These are phyloP conservation scores for Stygiomarasmius scandens DNA, from an alignment of 1,284 basidiomycete genomes.

Conservation along the genomic window DNA sequence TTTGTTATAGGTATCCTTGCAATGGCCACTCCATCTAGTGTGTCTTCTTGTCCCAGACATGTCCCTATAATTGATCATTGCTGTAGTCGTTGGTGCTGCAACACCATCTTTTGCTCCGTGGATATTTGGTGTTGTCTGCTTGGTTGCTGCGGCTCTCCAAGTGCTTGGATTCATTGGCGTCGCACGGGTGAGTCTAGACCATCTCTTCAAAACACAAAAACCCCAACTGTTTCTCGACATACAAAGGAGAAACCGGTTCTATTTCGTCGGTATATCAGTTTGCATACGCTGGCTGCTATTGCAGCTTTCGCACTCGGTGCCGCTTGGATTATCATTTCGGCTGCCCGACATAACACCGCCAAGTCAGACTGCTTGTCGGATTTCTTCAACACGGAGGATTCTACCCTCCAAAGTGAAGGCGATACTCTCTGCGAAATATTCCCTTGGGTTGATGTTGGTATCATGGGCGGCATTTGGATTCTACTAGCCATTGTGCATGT, in stretches of 20 bases:
- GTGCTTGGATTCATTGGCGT: constrained; percentile 84
- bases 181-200: constrained; percentile 52
- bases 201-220: neutral
- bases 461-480: constrained; percentile 87
- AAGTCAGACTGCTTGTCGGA: constrained; percentile 64
- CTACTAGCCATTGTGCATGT: constrained; percentile 78
- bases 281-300: constrained; percentile 63
- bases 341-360: constrained; percentile 71
- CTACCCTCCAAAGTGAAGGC: constrained; percentile 51
- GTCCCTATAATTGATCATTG: constrained; percentile 14
- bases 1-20: constrained; percentile 78
- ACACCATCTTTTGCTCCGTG: constrained; percentile 75
- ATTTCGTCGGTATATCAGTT: constrained; percentile 74
- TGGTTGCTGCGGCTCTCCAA: constrained; percentile 73
- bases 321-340: constrained; percentile 81
- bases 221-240: neutral
- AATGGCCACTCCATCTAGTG: constrained; percentile 79
- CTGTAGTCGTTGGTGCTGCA: constrained; percentile 80
- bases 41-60: constrained; percentile 31
- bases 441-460: constrained; percentile 88
- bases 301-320: constrained; percentile 76
- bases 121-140: constrained; percentile 77
- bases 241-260: constrained; percentile 74
- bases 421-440: constrained; percentile 82
- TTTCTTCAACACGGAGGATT: constrained; percentile 52